phyloP scores from a whole-genome alignment of 768 basidiomycete species.

The Auriculariales sp. region DNA sequence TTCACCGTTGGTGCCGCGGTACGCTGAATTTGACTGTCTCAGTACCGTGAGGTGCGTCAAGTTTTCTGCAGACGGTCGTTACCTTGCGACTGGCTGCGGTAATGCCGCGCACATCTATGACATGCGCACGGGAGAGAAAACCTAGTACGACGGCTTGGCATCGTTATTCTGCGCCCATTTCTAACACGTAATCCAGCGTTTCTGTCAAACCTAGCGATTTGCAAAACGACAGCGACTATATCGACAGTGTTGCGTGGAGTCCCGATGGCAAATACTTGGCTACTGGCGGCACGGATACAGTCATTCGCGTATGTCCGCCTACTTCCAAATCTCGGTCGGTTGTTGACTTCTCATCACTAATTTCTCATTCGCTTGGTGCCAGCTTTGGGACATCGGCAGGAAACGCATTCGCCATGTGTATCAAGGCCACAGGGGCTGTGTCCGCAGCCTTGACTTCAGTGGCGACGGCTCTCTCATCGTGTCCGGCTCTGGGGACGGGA shows the following conservation, averaged over 20 bases:
- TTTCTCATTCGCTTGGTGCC: slow-evolving; percentile 1
- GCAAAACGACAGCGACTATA: slow-evolving; percentile 75
- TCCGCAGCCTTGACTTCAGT: slow-evolving; percentile 88
- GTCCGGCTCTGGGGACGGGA: slow-evolving; percentile 73
- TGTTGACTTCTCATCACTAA: background rate
- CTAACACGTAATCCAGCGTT: slow-evolving; percentile 31
- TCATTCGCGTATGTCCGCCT: slow-evolving; percentile 52
- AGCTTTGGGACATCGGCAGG: slow-evolving; percentile 88
- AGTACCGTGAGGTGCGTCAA: slow-evolving; percentile 82
- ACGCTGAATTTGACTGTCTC: too few species aligned
- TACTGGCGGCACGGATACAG: slow-evolving; percentile 81
- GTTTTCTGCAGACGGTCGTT: slow-evolving; percentile 88
- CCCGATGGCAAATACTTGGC: slow-evolving; percentile 59
- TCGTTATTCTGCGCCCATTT: background rate
- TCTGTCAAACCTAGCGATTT: slow-evolving; percentile 59
- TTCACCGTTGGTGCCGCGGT: too few species aligned
- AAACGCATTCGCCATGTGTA: slow-evolving; percentile 68
- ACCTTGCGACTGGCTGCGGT: slow-evolving; percentile 91
- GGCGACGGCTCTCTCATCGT: slow-evolving; percentile 75
- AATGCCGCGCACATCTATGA: slow-evolving; percentile 92
- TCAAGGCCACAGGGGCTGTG: slow-evolving; percentile 82
- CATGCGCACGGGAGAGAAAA: slow-evolving; percentile 70
- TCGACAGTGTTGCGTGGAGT: slow-evolving; percentile 68
- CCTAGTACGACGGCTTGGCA: slow-evolving; percentile 39
- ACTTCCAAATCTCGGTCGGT: background rate